Percentiles rank a stretch among this genome's conserved stretches.
phyloP scores from a whole-genome alignment of 1,284 basidiomycete species.

The Apiotrichum domesticum region DNA sequence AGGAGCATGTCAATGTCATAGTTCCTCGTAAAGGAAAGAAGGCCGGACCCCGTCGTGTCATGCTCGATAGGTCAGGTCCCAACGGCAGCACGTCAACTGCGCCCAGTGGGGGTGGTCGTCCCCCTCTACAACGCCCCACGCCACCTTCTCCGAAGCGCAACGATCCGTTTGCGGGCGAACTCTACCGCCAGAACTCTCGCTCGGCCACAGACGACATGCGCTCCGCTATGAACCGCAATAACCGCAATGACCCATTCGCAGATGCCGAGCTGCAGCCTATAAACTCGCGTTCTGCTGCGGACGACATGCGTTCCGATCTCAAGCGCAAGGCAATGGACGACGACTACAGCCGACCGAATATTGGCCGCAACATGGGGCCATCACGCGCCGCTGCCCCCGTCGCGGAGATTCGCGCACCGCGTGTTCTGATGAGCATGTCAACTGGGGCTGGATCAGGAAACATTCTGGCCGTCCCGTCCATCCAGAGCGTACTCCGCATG shows the following conservation, averaged over 20 bases:
- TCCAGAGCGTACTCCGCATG: slow-evolving; percentile 32
- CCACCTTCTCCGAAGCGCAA: neutral
- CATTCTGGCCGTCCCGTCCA: slow-evolving; percentile 15
- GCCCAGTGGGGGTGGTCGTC: neutral
- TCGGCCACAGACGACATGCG: slow-evolving; percentile 19
- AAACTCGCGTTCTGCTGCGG: slow-evolving; percentile 25
- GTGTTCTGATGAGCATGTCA: neutral
- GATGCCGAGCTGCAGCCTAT: slow-evolving; percentile 20
- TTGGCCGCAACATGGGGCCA: slow-evolving; percentile 26
- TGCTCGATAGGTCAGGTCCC: slow-evolving; percentile 4
- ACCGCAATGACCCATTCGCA: slow-evolving; percentile 23
- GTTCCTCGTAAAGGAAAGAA: slow-evolving; percentile 19
- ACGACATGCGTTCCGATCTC: slow-evolving; percentile 15
- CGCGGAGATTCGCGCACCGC: slow-evolving; percentile 30
- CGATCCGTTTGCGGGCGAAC: slow-evolving; percentile 23
- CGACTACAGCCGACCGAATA: slow-evolving; percentile 9
- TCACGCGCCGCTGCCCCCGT: slow-evolving; percentile 17
- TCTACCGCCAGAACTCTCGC: slow-evolving; percentile 15
- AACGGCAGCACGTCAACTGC: neutral
- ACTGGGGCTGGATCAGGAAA: slow-evolving; percentile 1
- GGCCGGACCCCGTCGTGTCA: slow-evolving; percentile 9
- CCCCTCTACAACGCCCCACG: neutral
- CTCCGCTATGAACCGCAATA: slow-evolving; percentile 28
- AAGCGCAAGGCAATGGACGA: slow-evolving; percentile 32
- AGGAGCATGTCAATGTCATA: slow-evolving; percentile 20